These are phyloP conservation scores for Wickerhamiella brachini DNA, from an alignment of 805 yeast genomes.

Conservation along the genomic window DNA sequence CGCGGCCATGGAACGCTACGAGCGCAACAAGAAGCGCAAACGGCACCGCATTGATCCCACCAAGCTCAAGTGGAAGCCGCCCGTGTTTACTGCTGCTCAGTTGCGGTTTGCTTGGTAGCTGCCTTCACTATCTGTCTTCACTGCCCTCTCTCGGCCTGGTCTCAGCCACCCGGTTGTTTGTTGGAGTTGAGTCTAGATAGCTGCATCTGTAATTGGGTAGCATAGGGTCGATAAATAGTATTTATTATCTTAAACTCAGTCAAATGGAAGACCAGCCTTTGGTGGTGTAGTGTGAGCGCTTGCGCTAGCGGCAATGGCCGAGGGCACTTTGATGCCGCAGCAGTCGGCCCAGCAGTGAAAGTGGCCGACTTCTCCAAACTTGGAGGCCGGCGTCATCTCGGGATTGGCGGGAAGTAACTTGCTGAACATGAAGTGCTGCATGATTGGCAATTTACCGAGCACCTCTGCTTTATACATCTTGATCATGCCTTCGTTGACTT, in stretches of 20 bases:
- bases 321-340: constrained; percentile 92
- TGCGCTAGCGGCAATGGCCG: constrained; percentile 77
- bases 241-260: background rate
- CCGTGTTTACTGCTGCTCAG: constrained; percentile 87
- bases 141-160: too few species aligned
- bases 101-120: constrained; percentile 89
- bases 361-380: constrained; percentile 22
- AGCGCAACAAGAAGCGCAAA: constrained; percentile 53
- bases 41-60: constrained; percentile 63
- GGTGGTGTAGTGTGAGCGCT: background rate
- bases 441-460: constrained; percentile 74
- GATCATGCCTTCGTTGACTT: constrained; percentile 85
- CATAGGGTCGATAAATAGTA: background rate
- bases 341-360: constrained; percentile 80
- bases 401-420: constrained; percentile 55
- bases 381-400: constrained; percentile 34
- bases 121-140: too few species aligned
- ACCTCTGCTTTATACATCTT: constrained; percentile 96
- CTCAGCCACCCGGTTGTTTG: too few species aligned
- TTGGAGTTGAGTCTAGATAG: too few species aligned
- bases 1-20: constrained; percentile 63
- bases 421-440: constrained; percentile 90
- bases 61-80: constrained; percentile 82
- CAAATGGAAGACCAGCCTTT: background rate
- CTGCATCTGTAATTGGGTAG: too few species aligned